These are phyloP conservation scores for Carex myosuroides DNA, from an alignment of 176 grass and related monocot genomes.

Conservation along the genomic window DNA sequence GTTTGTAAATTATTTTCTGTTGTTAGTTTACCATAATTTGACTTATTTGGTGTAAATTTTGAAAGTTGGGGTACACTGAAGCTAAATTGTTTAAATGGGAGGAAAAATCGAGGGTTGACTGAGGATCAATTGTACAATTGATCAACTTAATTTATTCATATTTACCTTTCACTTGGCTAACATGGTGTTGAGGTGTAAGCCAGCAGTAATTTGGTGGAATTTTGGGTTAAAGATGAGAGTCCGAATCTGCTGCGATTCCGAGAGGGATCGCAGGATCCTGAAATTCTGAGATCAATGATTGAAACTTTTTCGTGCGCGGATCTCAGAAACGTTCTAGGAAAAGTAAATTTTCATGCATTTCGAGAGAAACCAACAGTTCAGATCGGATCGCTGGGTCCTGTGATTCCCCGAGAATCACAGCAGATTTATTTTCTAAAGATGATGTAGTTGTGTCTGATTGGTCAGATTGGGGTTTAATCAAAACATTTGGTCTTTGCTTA, in stretches of 20 bases:
- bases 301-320: too few relatives aligned
- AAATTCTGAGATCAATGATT: too few relatives aligned
- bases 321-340: too few relatives aligned
- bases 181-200: neutral
- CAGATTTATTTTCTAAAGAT: too few relatives aligned
- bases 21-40: neutral
- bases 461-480: neutral
- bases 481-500: neutral
- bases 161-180: neutral
- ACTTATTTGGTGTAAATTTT: neutral
- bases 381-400: too few relatives aligned
- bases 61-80: neutral
- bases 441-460: neutral
- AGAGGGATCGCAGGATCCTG: too few relatives aligned
- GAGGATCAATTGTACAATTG: neutral
- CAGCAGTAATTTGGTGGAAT: neutral
- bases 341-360: too few relatives aligned
- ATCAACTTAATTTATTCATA: neutral
- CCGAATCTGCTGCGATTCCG: too few relatives aligned
- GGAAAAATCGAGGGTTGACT: neutral
- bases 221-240: neutral
- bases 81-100: neutral
- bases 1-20: slow-evolving; percentile 26
- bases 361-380: too few relatives aligned
- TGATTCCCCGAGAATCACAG: too few relatives aligned